phyloP scores from a whole-genome alignment of 2,329 filamentous ascomycete species.

The Fusarium sp. region DNA sequence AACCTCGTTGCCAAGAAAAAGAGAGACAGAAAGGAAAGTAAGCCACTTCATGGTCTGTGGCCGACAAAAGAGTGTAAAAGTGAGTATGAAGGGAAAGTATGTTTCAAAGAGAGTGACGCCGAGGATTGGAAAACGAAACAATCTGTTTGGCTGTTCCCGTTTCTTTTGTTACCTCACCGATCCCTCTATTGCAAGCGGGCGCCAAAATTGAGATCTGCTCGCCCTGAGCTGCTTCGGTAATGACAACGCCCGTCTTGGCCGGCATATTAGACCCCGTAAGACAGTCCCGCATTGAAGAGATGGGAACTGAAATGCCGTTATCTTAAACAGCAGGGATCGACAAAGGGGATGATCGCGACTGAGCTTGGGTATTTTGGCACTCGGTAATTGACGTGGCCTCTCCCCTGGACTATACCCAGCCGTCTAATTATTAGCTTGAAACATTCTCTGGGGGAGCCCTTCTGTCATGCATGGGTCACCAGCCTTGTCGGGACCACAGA shows the following conservation, averaged over 20 bases:
- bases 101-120: not conserved
- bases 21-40: not conserved
- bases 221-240: not conserved
- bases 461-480: not conserved
- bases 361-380: not conserved
- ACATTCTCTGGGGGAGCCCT: constrained; percentile 8
- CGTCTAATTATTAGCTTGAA: constrained; percentile 11
- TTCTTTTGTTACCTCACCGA: not conserved
- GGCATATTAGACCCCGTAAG: not conserved
- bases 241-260: not conserved
- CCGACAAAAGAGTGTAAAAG: constrained; percentile 7
- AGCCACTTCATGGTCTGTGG: constrained; percentile 22
- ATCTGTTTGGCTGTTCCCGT: constrained; percentile 7
- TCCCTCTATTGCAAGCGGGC: not conserved
- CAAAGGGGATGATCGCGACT: not conserved
- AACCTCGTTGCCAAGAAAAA: not conserved
- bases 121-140: constrained; percentile 20
- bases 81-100: not conserved
- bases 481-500: not conserved
- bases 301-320: not conserved
- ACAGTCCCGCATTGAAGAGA: not conserved
- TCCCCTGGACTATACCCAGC: not conserved
- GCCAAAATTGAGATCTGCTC: constrained; percentile 14
- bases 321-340: not conserved
- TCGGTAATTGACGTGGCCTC: constrained; percentile 1